phyloP scores from a whole-genome alignment of 1,139 yeast genomes.

The Candida smagusa region DNA sequence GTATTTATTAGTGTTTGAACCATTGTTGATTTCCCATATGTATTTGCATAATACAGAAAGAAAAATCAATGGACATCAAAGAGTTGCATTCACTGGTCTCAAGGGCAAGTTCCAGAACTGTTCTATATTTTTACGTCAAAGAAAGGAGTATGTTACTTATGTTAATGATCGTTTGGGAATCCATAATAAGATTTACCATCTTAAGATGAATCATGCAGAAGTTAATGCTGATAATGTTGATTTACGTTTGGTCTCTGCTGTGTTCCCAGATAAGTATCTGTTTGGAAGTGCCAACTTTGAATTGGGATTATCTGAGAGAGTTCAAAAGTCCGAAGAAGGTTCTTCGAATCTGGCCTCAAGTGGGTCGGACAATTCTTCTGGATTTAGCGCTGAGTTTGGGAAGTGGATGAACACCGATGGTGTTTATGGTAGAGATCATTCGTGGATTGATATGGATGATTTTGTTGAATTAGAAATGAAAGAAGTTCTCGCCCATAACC shows the following conservation, averaged over 20 bases:
- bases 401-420: constrained; percentile 26
- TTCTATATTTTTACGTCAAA: constrained; percentile 78
- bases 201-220: constrained; percentile 77
- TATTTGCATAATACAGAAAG: constrained; percentile 56
- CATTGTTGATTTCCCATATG: constrained; percentile 70
- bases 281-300: constrained; percentile 43
- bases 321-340: not conserved
- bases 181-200: constrained; percentile 48
- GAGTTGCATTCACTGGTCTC: constrained; percentile 69
- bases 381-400: constrained; percentile 5
- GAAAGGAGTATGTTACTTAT: constrained; percentile 65
- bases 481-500: constrained; percentile 46
- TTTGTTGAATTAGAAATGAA: constrained; percentile 67
- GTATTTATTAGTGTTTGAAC: constrained; percentile 70
- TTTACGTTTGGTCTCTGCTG: constrained; percentile 65
- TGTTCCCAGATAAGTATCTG: constrained; percentile 56
- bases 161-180: constrained; percentile 56
- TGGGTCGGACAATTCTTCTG: constrained; percentile 2
- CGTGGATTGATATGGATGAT: constrained; percentile 83
- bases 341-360: not conserved
- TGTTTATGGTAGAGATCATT: constrained; percentile 43
- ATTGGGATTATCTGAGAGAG: not conserved
- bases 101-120: constrained; percentile 70
- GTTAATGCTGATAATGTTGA: constrained; percentile 71
- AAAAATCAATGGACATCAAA: constrained; percentile 40